Base-by-base conservation (phyloP, 106 monocot species). In the Iris macrosiphon region DNA sequence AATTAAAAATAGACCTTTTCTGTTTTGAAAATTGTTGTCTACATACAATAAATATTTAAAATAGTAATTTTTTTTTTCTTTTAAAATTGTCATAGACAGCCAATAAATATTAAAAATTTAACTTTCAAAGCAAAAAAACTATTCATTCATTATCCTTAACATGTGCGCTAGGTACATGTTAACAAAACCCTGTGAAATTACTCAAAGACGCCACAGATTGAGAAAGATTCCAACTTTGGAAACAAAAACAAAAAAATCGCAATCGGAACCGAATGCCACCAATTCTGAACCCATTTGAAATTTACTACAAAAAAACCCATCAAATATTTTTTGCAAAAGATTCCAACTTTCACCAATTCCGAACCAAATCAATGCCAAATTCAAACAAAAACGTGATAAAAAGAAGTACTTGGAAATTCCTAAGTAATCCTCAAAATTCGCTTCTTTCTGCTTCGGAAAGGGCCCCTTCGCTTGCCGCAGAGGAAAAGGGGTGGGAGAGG, bases 401-500 rank as follows among this genome's bases (percentile, higher is more conserved):
- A n/a, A n/a, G n/a, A n/a, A n/a, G n/a, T n/a, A n/a, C n/a, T n/a
- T n/a, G n/a, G 7, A 45, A 30, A 8, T 26, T 52, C 2, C 39
- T 59, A 68, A 21, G 40, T 68, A 19, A 59, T 59, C 49, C 68
- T 14, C 37, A 58, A 51, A 52, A 61, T 32, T 33, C 13, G 42
- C 32, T 51, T 51, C 60, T 52, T 52, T 31, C 23, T 47, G 42
- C 26, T 33, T 31, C 32, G 12, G 15, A 39, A 17, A 18, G 17
- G 52, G 33, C 14, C 28, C 15, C 40, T 2, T 18, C 22, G 31
- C 45, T 17, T 51, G 15, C 25, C 42, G 25, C 11, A 30, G 17
- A 32, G 31, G 43, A 61, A 18, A 19, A 12, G 39, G 21, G 23
- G 30, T 40, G 25, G 21, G 28, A 39, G 47, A 43, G 42, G 21